A percentile compares a stretch with the other conserved stretches of the same genome.
Conservation (phyloP, 768 basidiomycete genomes). For the Boletus rufocinnamomeus region DNA sequence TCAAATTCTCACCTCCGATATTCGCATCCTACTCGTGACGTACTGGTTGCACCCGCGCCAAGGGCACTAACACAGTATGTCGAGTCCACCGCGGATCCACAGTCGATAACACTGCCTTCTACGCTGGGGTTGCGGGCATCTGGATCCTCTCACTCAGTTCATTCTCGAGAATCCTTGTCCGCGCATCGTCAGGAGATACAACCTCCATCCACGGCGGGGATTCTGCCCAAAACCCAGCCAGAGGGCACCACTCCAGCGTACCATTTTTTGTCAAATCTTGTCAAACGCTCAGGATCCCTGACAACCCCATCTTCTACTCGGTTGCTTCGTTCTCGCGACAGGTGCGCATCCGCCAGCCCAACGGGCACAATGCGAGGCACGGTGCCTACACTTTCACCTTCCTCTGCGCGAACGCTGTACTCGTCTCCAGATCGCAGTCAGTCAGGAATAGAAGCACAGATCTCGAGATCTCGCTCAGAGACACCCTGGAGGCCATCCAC, state of each 20-base stretch:
- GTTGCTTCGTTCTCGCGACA: conserved; percentile 36
- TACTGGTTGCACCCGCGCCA: conserved; percentile 67
- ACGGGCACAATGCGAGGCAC: conserved; percentile 29
- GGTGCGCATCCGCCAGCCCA: conserved; percentile 38
- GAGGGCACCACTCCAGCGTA: conserved; percentile 59
- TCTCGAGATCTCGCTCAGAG: conserved; percentile 31
- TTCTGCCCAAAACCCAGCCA: conserved; percentile 37
- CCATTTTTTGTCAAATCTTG: conserved; percentile 61
- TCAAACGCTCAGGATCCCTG: conserved; percentile 37
- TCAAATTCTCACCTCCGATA: conserved; percentile 46
- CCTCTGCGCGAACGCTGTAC: conserved; percentile 13
- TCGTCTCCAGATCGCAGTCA: conserved; percentile 20
- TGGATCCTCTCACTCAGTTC: conserved; percentile 29
- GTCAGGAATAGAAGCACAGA: conserved; percentile 9
- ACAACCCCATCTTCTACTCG: conserved; percentile 26
- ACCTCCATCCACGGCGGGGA: background rate
- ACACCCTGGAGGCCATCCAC: conserved; percentile 30
- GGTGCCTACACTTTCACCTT: conserved; percentile 16
- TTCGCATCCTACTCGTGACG: conserved; percentile 51
- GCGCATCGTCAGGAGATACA: conserved; percentile 3
- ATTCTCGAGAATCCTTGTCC: conserved; percentile 9
- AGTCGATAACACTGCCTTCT: conserved; percentile 62
- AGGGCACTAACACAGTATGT: conserved; percentile 77
- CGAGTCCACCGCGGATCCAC: conserved; percentile 53
- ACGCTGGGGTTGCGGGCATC: conserved; percentile 63